Base-by-base conservation (phyloP, 768 basidiomycete species). In the Podaxis mareebaensis region DNA sequence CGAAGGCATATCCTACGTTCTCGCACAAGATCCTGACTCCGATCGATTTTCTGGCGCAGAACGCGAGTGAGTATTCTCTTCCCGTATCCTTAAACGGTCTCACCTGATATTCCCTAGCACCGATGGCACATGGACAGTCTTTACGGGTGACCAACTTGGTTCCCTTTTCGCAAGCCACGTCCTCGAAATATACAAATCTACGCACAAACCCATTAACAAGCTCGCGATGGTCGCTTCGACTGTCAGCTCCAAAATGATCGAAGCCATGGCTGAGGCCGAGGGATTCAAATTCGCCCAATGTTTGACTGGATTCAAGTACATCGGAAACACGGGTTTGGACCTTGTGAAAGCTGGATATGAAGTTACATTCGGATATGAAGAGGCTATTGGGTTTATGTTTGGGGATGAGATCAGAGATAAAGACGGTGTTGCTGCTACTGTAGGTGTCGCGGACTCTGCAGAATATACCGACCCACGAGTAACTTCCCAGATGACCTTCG, bases 321-420 rank as follows among this genome's bases (percentile, higher is more conserved):
- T 96, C 55, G 94, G 94, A 7, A 96, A 95, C 70, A 88, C 87
- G 8, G 91, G 89, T 3, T 75, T 93, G 39, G 76, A 79, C 55
- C 81, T 95, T 15, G 87, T 83, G 13, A 71, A 76, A 48, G 75
- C 86, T 42, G 93, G 92, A 1, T 92, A 83, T 68, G 83, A 88
- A 46, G 88, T 90, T 10, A 85, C 83, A 0, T 95, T 95, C 69
- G 92, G 89, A 10, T 96, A 96, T 69, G 94, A 96, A 70, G 94
- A 96, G 75, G 94, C 95, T 1, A 95, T 96, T 60, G 94, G 94
- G 3, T 96, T 85, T 71, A 95, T 95, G 92, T 87, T 93, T 73
- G 91, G 92, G 28, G 78, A 84, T 13, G 78, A 86, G 28, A 85
- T 95, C 67, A 81, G 90, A 39, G 94, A 96, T 72, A 96, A 96